Conservation (phyloP, 768 basidiomycete genomes). For the Paxillus rubicundulus region DNA sequence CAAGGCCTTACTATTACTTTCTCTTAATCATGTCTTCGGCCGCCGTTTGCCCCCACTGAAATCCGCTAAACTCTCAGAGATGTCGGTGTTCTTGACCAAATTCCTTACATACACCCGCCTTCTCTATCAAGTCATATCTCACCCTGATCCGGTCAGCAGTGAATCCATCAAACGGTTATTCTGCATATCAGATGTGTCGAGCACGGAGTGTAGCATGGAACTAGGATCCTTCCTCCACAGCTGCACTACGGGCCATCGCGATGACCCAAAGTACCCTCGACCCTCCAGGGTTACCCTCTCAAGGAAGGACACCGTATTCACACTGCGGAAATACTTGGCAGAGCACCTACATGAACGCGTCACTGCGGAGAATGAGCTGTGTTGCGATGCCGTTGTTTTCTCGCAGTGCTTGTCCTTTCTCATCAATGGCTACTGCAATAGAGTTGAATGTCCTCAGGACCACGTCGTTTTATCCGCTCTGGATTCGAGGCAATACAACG, state of each 20-base stretch:
- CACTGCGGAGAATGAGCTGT: conserved; percentile 32
- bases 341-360: conserved; percentile 29
- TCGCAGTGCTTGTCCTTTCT: conserved; percentile 39
- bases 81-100: conserved; percentile 29
- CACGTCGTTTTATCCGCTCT: conserved; percentile 32
- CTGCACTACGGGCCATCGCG: neutral
- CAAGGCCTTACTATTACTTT: conserved; percentile 38
- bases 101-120: conserved; percentile 38
- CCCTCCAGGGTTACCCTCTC: conserved; percentile 11
- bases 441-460: conserved; percentile 33
- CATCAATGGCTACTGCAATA: conserved; percentile 33
- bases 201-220: conserved; percentile 30
- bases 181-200: conserved; percentile 27
- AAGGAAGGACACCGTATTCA: conserved; percentile 17
- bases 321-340: conserved; percentile 26
- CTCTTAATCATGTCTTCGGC: conserved; percentile 42
- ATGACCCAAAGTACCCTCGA: neutral
- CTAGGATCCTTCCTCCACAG: conserved; percentile 23
- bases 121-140: conserved; percentile 27
- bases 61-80: conserved; percentile 20
- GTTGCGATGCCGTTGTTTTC: conserved; percentile 31
- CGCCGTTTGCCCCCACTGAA: conserved; percentile 22
- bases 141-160: conserved; percentile 27
- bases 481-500: conserved; percentile 37
- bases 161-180: conserved; percentile 34